Evolutionary conservation across 371 early-diverging fungal species (phyloP).

Genomic region (Actinomortierella wolfii): DNA sequence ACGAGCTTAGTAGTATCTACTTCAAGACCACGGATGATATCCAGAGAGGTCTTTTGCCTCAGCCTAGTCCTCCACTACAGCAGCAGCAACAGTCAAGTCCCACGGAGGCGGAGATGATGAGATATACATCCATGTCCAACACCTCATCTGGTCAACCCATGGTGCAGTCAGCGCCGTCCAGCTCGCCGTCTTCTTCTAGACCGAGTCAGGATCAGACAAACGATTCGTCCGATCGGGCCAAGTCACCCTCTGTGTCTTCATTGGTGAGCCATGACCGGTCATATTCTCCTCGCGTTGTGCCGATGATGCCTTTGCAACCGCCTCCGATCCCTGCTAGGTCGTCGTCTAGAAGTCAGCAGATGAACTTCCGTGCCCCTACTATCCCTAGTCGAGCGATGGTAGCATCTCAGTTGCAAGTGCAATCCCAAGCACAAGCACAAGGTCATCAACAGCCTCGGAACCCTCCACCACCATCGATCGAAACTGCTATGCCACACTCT

Average conservation of each 20-base stretch:
- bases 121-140: no score
- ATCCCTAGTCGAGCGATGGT: slow-evolving; percentile 2
- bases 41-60: neutral
- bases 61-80: neutral
- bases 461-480: no score
- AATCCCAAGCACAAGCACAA: neutral
- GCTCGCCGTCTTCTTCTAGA: neutral
- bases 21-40: slow-evolving; percentile 20
- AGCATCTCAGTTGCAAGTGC: neutral
- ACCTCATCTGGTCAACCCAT: no score
- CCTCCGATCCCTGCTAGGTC: no score
- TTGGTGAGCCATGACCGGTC: no score
- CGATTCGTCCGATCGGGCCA: neutral
- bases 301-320: no score
- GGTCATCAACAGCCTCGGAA: neutral
- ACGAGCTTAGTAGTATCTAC: slow-evolving; percentile 21
- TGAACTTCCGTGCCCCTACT: no score
- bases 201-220: slow-evolving; percentile 1
- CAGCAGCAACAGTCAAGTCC: neutral
- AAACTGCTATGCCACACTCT: slow-evolving; percentile 2
- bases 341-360: no score
- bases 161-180: neutral
- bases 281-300: no score
- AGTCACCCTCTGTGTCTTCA: no score
- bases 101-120: neutral